Percentiles rank a stretch among this genome's conserved stretches.
Conservation (phyloP, 2,329 filamentous ascomycete genomes). For the Xylariomycetidae sp. region DNA sequence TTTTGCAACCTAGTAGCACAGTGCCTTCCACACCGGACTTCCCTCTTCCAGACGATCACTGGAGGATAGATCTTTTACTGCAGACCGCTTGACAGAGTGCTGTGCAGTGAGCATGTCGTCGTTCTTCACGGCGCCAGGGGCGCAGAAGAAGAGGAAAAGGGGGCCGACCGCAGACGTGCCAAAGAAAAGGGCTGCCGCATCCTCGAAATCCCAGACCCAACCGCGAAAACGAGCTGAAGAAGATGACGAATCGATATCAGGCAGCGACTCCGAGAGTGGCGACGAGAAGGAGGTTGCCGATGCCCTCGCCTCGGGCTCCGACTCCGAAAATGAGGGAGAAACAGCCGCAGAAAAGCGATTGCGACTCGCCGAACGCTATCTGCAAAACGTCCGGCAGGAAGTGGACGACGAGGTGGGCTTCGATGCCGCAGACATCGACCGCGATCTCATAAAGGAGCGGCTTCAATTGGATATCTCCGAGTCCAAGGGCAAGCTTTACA, state of each 20-base stretch:
- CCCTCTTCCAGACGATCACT: constrained; percentile 14
- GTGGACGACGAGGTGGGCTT: constrained; percentile 75
- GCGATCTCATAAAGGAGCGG: constrained; percentile 68
- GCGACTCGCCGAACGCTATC: constrained; percentile 83
- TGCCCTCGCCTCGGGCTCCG: constrained; percentile 40
- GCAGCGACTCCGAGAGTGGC: constrained; percentile 70
- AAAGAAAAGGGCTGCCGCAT: constrained; percentile 50
- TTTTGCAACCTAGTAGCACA: no score
- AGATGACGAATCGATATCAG: constrained; percentile 74
- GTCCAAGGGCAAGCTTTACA: constrained; percentile 82
- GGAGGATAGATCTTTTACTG: constrained; percentile 7
- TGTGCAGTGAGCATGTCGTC: no score
- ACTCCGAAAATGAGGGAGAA: constrained; percentile 72
- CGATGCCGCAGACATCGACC: constrained; percentile 88
- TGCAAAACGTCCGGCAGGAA: constrained; percentile 82
- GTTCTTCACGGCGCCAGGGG: constrained; percentile 86
- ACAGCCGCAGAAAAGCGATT: constrained; percentile 84
- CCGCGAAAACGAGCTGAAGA: constrained; percentile 43
- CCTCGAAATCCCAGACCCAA: constrained; percentile 32
- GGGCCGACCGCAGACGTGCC: constrained; percentile 45
- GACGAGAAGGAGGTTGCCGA: constrained; percentile 43
- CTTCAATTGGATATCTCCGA: constrained; percentile 83
- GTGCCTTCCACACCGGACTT: no score
- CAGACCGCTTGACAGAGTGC: no score
- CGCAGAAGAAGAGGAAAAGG: constrained; percentile 87